A percentile compares a stretch with the other conserved stretches of the same genome.
Evolutionary conservation across 2,329 filamentous ascomycete species (phyloP).

Genomic region (Fusarium floridanum): DNA sequence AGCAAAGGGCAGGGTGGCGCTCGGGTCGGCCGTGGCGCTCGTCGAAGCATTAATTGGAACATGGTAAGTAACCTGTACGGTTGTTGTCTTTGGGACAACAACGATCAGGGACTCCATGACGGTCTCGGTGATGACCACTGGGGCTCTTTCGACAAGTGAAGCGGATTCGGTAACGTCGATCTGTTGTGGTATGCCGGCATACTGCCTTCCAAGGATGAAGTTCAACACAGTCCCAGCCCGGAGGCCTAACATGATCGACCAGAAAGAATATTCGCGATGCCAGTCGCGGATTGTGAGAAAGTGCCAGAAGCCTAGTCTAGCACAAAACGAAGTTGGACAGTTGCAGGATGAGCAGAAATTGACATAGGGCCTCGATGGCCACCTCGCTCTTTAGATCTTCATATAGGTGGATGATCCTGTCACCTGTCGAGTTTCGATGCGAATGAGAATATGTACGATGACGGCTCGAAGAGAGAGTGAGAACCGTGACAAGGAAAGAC

Average conservation of each 20-base stretch:
- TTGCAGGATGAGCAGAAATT: conserved; percentile 33
- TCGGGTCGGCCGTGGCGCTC: conserved; percentile 3
- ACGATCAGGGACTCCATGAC: conserved; percentile 34
- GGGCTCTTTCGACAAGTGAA: conserved; percentile 30
- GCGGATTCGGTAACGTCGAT: conserved; percentile 33
- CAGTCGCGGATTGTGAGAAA: conserved; percentile 41
- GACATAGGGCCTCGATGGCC: conserved; percentile 42
- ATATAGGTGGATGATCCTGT: conserved; percentile 45
- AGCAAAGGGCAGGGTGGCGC: conserved; percentile 15
- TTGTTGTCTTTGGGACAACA: conserved; percentile 33
- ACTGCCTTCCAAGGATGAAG: conserved; percentile 63
- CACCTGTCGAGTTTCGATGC: conserved; percentile 31
- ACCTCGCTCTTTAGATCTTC: conserved; percentile 42
- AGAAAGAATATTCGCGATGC: conserved; percentile 53
- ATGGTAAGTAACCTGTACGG: conserved; percentile 33
- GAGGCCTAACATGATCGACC: conserved; percentile 53
- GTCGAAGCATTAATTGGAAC: conserved; percentile 31
- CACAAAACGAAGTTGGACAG: conserved; percentile 21
- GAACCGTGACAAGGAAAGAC: conserved; percentile 26
- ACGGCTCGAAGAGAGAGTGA: conserved; percentile 1
- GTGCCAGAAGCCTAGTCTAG: conserved; percentile 25
- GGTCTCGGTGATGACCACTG: conserved; percentile 31
- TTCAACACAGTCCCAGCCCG: conserved; percentile 63
- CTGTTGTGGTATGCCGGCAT: conserved; percentile 64
- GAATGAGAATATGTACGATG: conserved; percentile 27